These are phyloP conservation scores for Blastobotrys parvus DNA, from an alignment of 805 yeast genomes.

Conservation along the genomic window DNA sequence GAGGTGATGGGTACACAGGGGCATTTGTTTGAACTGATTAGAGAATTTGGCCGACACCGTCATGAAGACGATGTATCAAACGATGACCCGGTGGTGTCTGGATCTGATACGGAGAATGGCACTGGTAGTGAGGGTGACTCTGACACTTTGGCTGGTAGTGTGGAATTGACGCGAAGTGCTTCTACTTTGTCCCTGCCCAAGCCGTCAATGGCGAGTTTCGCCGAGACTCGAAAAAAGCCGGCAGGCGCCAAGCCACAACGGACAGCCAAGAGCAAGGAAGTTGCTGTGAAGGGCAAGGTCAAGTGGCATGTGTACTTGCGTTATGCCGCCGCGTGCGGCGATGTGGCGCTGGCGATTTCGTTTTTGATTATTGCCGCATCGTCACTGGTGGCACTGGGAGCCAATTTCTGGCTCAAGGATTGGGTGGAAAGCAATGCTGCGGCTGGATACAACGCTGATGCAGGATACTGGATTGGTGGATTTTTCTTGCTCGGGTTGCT, in stretches of 20 bases:
- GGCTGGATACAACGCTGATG: constrained; percentile 55
- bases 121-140: neutral
- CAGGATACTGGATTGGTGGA: constrained; percentile 54
- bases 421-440: constrained; percentile 78
- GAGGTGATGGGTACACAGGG: constrained; percentile 35
- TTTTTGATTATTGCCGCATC: constrained; percentile 38
- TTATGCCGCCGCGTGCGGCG: constrained; percentile 76
- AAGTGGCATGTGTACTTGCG: constrained; percentile 66
- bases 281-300: constrained; percentile 76
- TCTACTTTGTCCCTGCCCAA: neutral
- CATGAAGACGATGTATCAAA: neutral
- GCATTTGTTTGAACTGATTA: constrained; percentile 12
- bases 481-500: constrained; percentile 56
- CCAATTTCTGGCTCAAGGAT: constrained; percentile 77
- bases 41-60: constrained; percentile 14
- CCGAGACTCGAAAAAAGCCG: neutral
- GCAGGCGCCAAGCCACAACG: neutral
- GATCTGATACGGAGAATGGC: constrained; percentile 1
- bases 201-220: neutral
- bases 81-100: neutral
- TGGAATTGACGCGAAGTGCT: neutral
- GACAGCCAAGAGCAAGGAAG: constrained; percentile 34
- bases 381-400: constrained; percentile 50
- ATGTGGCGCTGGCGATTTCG: constrained; percentile 8
- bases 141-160: neutral